These are phyloP conservation scores for Malassezia equina DNA, from an alignment of 1,284 basidiomycete species.

Conservation along the genomic window DNA sequence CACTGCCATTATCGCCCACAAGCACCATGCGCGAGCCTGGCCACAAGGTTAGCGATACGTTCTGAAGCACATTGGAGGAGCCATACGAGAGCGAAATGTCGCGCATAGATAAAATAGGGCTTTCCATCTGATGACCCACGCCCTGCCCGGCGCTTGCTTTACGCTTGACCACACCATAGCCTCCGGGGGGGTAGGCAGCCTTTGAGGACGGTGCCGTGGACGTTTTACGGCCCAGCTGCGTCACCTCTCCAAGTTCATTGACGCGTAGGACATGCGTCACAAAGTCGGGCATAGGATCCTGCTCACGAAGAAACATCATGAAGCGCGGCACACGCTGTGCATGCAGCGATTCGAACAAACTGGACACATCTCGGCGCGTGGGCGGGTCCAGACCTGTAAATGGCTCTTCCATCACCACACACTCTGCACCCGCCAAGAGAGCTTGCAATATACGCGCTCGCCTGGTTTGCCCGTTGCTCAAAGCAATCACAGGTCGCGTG, in stretches of 20 bases:
- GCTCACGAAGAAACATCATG: constrained; percentile 67
- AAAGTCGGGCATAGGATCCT: constrained; percentile 72
- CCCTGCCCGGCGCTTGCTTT: constrained; percentile 14
- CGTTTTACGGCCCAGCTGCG: constrained; percentile 46
- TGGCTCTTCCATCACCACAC: constrained; percentile 44
- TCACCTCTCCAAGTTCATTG: constrained; percentile 51
- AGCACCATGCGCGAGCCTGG: constrained; percentile 27
- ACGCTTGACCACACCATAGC: constrained; percentile 15
- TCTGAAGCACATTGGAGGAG: constrained; percentile 54
- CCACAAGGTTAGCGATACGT: constrained; percentile 22
- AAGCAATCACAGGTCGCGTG: constrained; percentile 50
- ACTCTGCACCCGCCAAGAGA: constrained; percentile 59
- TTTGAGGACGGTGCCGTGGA: neutral
- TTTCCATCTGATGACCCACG: constrained; percentile 22
- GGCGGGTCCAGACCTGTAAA: constrained; percentile 27
- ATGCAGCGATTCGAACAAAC: constrained; percentile 57
- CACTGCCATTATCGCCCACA: constrained; percentile 55
- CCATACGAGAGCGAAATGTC: constrained; percentile 65
- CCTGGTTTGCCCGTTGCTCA: constrained; percentile 86
- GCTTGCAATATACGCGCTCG: constrained; percentile 73
- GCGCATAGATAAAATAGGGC: constrained; percentile 57
- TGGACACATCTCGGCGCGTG: constrained; percentile 17
- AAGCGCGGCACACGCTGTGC: constrained; percentile 52
- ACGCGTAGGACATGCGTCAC: constrained; percentile 66
- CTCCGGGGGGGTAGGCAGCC: constrained; percentile 3